These are phyloP conservation scores for Aspergillus ibericus DNA, from an alignment of 2,329 filamentous ascomycete species.

Conservation along the genomic window DNA sequence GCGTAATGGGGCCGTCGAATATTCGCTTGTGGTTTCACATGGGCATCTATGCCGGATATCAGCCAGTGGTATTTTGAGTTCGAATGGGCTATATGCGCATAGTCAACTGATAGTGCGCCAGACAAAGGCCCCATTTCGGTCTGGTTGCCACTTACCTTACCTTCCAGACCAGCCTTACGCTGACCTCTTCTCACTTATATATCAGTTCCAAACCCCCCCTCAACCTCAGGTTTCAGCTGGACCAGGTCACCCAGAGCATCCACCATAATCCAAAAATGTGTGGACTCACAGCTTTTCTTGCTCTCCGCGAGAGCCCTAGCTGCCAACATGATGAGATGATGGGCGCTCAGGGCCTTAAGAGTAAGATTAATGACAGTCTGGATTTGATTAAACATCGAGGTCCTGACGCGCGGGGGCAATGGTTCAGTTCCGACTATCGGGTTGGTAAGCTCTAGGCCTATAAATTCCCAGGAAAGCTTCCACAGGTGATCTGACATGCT, in stretches of 20 bases:
- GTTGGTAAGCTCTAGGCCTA: conserved; percentile 34
- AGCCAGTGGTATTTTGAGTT: background rate
- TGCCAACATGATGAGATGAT: background rate
- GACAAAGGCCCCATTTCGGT: background rate
- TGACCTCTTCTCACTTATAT: background rate
- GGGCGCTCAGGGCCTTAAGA: background rate
- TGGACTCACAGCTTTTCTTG: conserved; percentile 13
- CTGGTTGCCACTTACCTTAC: background rate
- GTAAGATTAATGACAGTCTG: conserved; percentile 32
- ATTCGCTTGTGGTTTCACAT: background rate
- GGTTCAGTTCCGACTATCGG: conserved; percentile 47
- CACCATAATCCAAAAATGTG: conserved; percentile 3
- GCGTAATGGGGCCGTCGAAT: background rate
- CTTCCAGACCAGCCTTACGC: background rate
- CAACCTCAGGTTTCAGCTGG: background rate
- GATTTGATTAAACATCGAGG: conserved; percentile 48
- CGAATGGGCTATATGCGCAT: background rate
- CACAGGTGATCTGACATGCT: background rate
- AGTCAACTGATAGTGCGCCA: background rate
- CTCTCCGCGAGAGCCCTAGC: background rate
- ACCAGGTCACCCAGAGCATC: background rate
- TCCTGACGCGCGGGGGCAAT: conserved; percentile 48
- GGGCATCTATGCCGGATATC: background rate
- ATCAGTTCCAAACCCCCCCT: background rate
- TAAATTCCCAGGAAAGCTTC: no score